Evolutionary conservation across 192 early-diverging fungal genomes (phyloP).

Genomic region (Linnemannia hyalina): DNA sequence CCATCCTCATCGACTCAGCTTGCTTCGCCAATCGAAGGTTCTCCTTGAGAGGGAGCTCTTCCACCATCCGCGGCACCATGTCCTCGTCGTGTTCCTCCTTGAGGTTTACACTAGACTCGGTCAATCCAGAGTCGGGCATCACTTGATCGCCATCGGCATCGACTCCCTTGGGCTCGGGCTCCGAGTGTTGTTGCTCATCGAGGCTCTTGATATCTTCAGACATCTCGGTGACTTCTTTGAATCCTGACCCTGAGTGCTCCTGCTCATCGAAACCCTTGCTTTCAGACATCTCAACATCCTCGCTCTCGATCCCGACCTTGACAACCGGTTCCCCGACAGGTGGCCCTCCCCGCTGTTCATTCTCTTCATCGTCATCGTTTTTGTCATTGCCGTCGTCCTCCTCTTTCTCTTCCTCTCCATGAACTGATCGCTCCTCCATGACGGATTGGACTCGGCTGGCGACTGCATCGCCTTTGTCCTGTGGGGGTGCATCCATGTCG

Average conservation of each 20-base stretch:
- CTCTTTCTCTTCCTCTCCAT: not conserved
- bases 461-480: not conserved
- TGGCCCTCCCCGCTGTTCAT: not conserved
- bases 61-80: not conserved
- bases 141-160: not conserved
- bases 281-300: not conserved
- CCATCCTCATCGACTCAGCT: constrained; percentile 17
- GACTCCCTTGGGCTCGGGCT: not conserved
- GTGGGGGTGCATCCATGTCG: not conserved
- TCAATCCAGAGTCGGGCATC: not conserved
- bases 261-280: not conserved
- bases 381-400: not conserved
- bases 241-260: not conserved
- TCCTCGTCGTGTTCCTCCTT: not conserved
- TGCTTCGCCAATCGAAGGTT: constrained; percentile 32
- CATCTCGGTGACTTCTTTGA: not conserved
- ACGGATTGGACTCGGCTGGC: not conserved
- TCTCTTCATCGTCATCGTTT: not conserved
- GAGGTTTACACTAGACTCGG: too few species aligned
- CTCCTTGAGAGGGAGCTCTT: not conserved
- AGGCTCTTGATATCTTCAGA: too few species aligned
- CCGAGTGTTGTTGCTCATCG: not conserved
- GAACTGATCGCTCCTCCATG: not conserved
- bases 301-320: not conserved
- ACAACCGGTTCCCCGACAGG: not conserved